These are phyloP conservation scores for Circinella umbellata DNA, from an alignment of 371 early-diverging fungal species.

Conservation along the genomic window DNA sequence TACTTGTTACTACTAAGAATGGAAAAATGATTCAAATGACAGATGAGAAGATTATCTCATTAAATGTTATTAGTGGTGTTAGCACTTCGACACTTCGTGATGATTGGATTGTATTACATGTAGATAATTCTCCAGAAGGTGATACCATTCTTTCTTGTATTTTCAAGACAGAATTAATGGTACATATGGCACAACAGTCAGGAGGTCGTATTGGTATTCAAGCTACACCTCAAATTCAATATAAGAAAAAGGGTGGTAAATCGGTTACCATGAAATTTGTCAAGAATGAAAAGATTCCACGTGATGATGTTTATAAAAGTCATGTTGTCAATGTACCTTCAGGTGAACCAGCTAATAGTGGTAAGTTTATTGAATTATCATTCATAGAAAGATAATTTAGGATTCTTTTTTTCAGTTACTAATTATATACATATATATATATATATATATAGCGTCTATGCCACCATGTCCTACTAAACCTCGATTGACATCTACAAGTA, in stretches of 20 bases:
- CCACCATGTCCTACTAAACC: constrained; percentile 65
- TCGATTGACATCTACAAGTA: constrained; percentile 26
- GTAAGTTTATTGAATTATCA: constrained; percentile 24
- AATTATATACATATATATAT: too few species aligned
- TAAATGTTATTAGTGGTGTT: constrained; percentile 59
- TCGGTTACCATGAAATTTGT: constrained; percentile 75
- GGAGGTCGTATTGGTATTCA: constrained; percentile 65
- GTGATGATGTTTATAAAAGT: constrained; percentile 75
- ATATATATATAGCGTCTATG: constrained; percentile 42
- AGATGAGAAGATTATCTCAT: constrained; percentile 54
- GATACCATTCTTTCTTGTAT: constrained; percentile 51
- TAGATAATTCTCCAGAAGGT: constrained; percentile 67
- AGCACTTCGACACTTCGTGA: constrained; percentile 76
- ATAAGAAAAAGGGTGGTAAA: constrained; percentile 81
- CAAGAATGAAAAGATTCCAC: constrained; percentile 69
- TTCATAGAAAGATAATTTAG: neutral
- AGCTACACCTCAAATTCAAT: constrained; percentile 62
- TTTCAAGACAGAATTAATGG: constrained; percentile 89
- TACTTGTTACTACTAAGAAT: constrained; percentile 62
- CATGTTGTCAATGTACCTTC: constrained; percentile 73
- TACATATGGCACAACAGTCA: constrained; percentile 63
- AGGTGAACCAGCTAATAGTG: constrained; percentile 73
- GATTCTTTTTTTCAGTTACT: neutral
- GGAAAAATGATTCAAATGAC: constrained; percentile 60
- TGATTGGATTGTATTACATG: constrained; percentile 84